Percentiles rank a stretch among this genome's conserved stretches.
Evolutionary conservation across 2,329 filamentous ascomycete species (phyloP).

Genomic region (Dothideomycetes sp.): DNA sequence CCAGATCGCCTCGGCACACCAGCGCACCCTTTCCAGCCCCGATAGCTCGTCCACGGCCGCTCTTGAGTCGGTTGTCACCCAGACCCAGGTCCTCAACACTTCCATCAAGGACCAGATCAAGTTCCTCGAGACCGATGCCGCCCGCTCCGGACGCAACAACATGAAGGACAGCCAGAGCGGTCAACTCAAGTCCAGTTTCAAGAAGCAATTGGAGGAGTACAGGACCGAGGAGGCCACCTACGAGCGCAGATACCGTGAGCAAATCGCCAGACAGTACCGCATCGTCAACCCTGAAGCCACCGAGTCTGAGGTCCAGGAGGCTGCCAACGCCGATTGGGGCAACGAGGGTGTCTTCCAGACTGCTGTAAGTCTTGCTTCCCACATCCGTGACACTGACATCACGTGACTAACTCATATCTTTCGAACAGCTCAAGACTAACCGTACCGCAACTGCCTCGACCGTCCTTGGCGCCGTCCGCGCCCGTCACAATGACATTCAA

Average conservation of each 20-base stretch:
- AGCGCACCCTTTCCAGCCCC: conserved; percentile 57
- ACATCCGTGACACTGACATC: neutral
- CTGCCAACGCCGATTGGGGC: conserved; percentile 60
- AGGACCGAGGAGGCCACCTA: conserved; percentile 61
- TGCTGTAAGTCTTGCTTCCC: conserved; percentile 46
- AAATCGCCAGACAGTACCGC: conserved; percentile 68
- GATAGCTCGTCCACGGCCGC: conserved; percentile 42
- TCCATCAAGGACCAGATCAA: conserved; percentile 71
- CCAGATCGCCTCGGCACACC: conserved; percentile 58
- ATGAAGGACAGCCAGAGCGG: conserved; percentile 61
- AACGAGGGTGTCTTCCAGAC: conserved; percentile 74
- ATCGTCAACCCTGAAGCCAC: conserved; percentile 75
- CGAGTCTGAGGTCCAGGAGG: conserved; percentile 59
- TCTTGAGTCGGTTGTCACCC: conserved; percentile 55
- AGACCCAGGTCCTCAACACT: conserved; percentile 64
- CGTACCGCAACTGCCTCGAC: conserved; percentile 61
- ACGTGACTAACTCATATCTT: too few relatives aligned
- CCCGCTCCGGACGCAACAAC: conserved; percentile 49
- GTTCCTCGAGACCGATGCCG: conserved; percentile 58
- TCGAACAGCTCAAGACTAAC: conserved; percentile 64
- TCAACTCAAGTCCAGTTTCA: conserved; percentile 61
- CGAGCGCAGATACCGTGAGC: conserved; percentile 60
- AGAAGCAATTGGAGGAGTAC: conserved; percentile 59
- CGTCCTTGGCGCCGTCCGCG: conserved; percentile 66
- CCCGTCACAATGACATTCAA: conserved; percentile 73